phyloP scores from a whole-genome alignment of 1,139 yeast genomes.

The Blastobotrys elegans region DNA sequence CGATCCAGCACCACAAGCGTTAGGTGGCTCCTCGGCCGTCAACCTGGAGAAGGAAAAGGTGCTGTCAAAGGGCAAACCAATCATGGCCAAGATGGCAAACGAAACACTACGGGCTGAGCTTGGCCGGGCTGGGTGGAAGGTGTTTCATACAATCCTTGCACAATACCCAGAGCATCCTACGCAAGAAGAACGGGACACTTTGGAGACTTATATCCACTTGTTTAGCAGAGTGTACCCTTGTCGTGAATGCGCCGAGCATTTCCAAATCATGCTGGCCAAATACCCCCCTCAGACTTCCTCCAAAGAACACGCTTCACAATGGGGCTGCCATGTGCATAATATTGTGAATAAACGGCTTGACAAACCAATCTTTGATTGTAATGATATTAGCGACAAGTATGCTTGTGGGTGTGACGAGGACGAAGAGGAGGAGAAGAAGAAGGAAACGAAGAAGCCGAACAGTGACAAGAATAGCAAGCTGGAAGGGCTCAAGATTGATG shows the following conservation, averaged over 20 bases:
- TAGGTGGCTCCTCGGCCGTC: not conserved
- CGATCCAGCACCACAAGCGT: not conserved
- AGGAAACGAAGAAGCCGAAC: constrained; percentile 7
- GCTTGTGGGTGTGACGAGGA: constrained; percentile 93
- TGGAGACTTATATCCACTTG: constrained; percentile 43
- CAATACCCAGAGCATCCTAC: constrained; percentile 84
- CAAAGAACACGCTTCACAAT: constrained; percentile 77
- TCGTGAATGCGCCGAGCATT: constrained; percentile 90
- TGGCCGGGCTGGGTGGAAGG: constrained; percentile 89
- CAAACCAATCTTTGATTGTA: constrained; percentile 76
- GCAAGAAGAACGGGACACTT: constrained; percentile 54
- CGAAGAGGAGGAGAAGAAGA: constrained; percentile 37
- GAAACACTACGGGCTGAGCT: constrained; percentile 59
- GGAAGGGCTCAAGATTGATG: constrained; percentile 13
- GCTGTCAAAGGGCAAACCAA: constrained; percentile 40
- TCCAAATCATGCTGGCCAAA: constrained; percentile 57
- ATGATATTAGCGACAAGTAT: constrained; percentile 77
- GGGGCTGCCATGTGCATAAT: constrained; percentile 98
- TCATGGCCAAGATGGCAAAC: constrained; percentile 86
- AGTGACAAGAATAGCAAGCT: constrained; percentile 4
- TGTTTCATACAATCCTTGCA: constrained; percentile 85
- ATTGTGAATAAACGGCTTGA: constrained; percentile 67
- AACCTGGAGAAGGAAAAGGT: not conserved
- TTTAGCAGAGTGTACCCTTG: constrained; percentile 38
- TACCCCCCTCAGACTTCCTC: constrained; percentile 82